A percentile compares a stretch with the other conserved stretches of the same genome.
Evolutionary conservation across 2,329 filamentous ascomycete genomes (phyloP).

Genomic region (Zymoseptoria tritici): DNA sequence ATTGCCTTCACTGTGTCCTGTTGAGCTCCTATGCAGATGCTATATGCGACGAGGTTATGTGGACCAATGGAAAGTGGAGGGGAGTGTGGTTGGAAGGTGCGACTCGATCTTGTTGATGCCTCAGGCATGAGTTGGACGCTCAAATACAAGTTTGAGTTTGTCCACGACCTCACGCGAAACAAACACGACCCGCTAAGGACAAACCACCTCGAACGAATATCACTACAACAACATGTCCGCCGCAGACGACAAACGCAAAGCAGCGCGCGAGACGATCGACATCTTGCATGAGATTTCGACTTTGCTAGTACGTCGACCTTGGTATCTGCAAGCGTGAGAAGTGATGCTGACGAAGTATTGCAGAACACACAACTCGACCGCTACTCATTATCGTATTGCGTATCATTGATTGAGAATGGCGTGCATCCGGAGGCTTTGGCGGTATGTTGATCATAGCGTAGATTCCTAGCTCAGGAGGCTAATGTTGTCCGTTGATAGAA

Average conservation of each 20-base stretch:
- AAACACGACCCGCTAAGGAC: background rate
- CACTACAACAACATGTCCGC: constrained; percentile 6
- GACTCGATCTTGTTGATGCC: background rate
- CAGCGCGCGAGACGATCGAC: constrained; percentile 70
- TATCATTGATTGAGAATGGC: constrained; percentile 94
- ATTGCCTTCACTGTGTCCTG: background rate
- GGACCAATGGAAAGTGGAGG: background rate
- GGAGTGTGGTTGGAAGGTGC: background rate
- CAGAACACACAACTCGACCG: constrained; percentile 93
- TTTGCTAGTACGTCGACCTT: constrained; percentile 56
- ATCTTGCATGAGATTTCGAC: constrained; percentile 70
- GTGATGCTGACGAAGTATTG: background rate
- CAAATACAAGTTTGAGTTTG: background rate
- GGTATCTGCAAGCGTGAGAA: background rate
- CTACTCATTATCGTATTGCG: constrained; percentile 85
- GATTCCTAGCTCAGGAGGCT: too few species aligned
- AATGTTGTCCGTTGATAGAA: constrained; percentile 28
- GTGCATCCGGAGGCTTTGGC: constrained; percentile 93
- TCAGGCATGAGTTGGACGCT: background rate
- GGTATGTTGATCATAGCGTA: too few species aligned
- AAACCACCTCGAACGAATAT: background rate
- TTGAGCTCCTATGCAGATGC: background rate
- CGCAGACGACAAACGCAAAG: constrained; percentile 61
- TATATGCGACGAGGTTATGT: background rate
- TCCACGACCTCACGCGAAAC: background rate